Evolutionary conservation across 768 basidiomycete species (phyloP).

Genomic region (Leccinum obscurum): DNA sequence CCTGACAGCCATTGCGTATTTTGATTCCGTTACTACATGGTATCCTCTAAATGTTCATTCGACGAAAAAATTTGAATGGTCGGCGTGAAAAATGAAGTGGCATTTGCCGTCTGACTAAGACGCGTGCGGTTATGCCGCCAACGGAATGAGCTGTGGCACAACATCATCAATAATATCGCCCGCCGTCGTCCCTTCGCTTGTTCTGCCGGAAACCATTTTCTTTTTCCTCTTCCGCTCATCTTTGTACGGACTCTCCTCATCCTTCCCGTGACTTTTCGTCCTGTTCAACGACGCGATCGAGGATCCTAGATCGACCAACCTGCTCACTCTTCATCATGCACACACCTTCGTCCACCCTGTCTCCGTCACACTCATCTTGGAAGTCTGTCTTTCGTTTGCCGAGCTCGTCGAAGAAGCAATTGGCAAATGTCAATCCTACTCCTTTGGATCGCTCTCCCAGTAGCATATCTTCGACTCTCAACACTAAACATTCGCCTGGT

Average conservation of each 20-base stretch:
- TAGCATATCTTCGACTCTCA: conserved; percentile 28
- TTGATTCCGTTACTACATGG: not conserved
- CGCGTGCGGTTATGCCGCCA: conserved; percentile 15
- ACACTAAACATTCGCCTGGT: conserved; percentile 19
- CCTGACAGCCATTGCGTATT: not conserved
- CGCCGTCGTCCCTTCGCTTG: conserved; percentile 13
- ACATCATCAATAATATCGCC: not conserved
- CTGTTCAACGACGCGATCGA: conserved; percentile 17
- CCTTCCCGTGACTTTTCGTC: conserved; percentile 11
- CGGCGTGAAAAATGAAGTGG: conserved; percentile 20
- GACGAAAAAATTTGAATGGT: not conserved
- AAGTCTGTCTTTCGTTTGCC: conserved; percentile 74
- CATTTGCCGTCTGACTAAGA: conserved; percentile 35
- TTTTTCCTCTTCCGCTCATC: conserved; percentile 9
- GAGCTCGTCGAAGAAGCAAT: conserved; percentile 61
- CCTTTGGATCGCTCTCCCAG: conserved; percentile 48
- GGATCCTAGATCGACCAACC: conserved; percentile 25
- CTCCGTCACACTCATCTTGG: conserved; percentile 46
- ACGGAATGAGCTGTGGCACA: conserved; percentile 9
- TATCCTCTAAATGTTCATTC: not conserved
- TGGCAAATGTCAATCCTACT: conserved; percentile 37
- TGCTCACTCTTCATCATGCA: conserved; percentile 23
- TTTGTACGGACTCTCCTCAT: conserved; percentile 6
- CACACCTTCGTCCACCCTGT: conserved; percentile 21
- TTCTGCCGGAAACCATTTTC: conserved; percentile 21